Conservation (phyloP, 495 filamentous ascomycete genomes). For the Aspergillus cristatus region DNA sequence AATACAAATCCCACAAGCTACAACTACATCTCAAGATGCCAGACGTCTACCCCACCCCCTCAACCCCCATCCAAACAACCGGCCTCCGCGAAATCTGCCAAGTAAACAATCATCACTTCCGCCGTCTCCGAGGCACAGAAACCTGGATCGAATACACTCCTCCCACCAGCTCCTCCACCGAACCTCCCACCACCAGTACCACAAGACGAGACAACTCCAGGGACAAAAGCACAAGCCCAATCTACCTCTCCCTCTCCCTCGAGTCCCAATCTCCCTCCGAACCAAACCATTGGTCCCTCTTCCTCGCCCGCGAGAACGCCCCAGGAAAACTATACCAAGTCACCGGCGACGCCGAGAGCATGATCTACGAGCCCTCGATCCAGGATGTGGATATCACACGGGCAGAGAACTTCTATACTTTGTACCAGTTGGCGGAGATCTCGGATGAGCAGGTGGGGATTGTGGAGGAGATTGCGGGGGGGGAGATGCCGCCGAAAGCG, state of each 20-base stretch:
- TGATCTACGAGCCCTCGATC: conserved; percentile 14
- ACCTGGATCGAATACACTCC: no score
- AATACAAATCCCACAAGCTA: neutral
- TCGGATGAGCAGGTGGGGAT: conserved; percentile 5
- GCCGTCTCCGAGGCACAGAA: no score
- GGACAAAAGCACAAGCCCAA: neutral
- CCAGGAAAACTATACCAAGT: conserved; percentile 11
- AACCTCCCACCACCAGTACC: no score
- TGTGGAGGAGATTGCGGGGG: conserved; percentile 7
- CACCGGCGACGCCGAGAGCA: conserved; percentile 14
- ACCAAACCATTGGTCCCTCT: conserved; percentile 16
- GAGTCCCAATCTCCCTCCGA: conserved; percentile 10
- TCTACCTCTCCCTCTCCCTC: conserved; percentile 15
- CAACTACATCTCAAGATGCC: no score
- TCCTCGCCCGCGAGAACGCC: conserved; percentile 12
- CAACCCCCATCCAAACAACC: no score
- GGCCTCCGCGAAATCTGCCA: no score
- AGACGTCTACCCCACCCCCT: no score
- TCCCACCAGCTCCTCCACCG: no score
- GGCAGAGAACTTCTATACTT: neutral
- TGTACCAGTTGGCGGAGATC: conserved; percentile 8
- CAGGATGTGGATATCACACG: conserved; percentile 1
- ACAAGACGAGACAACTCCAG: no score
- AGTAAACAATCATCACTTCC: no score
- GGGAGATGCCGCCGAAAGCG: conserved; percentile 10